Percentiles rank a stretch among this genome's conserved stretches.
Conservation (phyloP, 441 rosid genomes). For the Pelargonium cotyledonis region DNA sequence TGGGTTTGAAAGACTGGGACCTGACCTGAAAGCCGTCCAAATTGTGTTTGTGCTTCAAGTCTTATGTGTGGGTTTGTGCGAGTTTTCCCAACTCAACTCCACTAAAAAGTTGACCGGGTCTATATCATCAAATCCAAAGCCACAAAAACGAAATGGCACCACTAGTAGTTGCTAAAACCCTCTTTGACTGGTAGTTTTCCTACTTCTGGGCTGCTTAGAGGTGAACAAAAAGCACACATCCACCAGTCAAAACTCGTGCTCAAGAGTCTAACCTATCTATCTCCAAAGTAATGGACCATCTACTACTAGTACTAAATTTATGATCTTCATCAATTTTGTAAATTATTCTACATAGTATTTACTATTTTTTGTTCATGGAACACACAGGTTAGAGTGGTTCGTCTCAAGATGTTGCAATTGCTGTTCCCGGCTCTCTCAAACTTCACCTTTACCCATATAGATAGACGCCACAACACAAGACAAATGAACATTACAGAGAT, state of each 20-base stretch:
- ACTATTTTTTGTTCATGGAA: not conserved
- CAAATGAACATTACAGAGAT: not conserved
- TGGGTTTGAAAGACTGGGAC: no score
- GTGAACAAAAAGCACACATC: not conserved
- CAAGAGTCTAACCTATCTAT: no score
- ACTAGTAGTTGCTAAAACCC: not conserved
- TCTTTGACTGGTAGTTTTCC: not conserved
- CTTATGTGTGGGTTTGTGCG: no score
- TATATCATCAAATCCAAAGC: no score
- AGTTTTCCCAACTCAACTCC: no score
- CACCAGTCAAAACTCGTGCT: not conserved
- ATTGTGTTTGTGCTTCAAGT: no score
- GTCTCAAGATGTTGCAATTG: constrained; percentile 44
- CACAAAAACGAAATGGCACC: not conserved
- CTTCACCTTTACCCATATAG: not conserved
- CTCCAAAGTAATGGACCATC: not conserved
- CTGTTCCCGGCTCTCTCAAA: constrained; percentile 18
- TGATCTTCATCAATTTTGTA: not conserved
- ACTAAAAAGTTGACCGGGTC: no score
- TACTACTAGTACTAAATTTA: not conserved
- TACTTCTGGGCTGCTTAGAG: not conserved
- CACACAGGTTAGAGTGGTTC: constrained; percentile 52
- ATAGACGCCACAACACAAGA: not conserved
- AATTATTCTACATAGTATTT: not conserved
- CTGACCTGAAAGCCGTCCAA: no score